Evolutionary conservation across 2,329 filamentous ascomycete species (phyloP).

Genomic region (Nannizziopsis arthrosporioides): DNA sequence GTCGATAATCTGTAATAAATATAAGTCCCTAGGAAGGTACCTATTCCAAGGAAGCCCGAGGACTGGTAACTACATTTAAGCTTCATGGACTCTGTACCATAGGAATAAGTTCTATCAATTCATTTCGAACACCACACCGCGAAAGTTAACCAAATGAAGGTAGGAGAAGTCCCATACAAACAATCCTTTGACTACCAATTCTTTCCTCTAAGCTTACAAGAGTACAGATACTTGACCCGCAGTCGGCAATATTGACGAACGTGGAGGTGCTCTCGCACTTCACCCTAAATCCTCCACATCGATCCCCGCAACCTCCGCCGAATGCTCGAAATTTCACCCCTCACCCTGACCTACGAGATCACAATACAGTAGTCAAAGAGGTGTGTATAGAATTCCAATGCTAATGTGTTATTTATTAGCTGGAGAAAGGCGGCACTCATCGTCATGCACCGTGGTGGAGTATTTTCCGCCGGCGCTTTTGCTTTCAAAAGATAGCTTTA

Average conservation of each 20-base stretch:
- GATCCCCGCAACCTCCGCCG: slow-evolving; percentile 29
- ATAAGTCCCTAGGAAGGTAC: background rate
- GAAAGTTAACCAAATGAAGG: no score
- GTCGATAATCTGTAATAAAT: no score
- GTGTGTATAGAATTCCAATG: slow-evolving; percentile 19
- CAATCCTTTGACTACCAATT: background rate
- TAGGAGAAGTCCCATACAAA: no score
- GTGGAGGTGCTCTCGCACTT: slow-evolving; percentile 35
- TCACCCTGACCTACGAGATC: slow-evolving; percentile 34
- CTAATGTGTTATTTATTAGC: background rate
- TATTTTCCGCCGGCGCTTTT: background rate
- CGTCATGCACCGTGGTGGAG: background rate
- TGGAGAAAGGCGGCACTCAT: background rate
- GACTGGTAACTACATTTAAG: no score
- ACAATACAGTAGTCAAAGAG: slow-evolving; percentile 38
- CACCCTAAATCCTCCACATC: slow-evolving; percentile 31
- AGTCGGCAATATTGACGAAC: slow-evolving; percentile 35
- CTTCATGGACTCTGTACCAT: no score
- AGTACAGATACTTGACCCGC: slow-evolving; percentile 33
- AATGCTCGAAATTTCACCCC: slow-evolving; percentile 30
- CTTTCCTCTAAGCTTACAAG: background rate
- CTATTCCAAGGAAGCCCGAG: no score
- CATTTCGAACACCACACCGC: no score
- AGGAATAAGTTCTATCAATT: no score
- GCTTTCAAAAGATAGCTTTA: background rate